These are phyloP conservation scores for Candida dubliniensis DNA, from an alignment of 1,139 yeast species.

Conservation along the genomic window DNA sequence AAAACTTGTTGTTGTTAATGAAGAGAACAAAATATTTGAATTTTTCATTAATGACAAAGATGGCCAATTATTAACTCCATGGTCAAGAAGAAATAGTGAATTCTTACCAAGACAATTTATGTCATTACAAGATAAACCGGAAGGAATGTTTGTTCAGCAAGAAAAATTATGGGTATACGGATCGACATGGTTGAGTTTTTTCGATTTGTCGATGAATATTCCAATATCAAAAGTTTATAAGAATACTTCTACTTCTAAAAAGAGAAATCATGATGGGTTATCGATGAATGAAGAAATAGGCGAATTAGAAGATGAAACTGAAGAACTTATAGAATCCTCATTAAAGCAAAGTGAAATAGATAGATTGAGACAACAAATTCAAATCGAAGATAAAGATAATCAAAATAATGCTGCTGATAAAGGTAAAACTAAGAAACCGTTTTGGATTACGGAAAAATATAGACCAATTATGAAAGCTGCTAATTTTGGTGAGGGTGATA, in stretches of 20 bases:
- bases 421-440: slow-evolving; percentile 43
- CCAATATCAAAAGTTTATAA: slow-evolving; percentile 41
- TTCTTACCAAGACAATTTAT: slow-evolving; percentile 67
- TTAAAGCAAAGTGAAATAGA: slow-evolving; percentile 34
- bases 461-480: slow-evolving; percentile 70
- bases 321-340: slow-evolving; percentile 31
- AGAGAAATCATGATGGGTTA: slow-evolving; percentile 66
- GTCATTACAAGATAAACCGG: slow-evolving; percentile 64
- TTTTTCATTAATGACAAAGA: slow-evolving; percentile 41
- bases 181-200: slow-evolving; percentile 75
- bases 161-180: slow-evolving; percentile 79
- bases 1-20: slow-evolving; percentile 64
- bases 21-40: slow-evolving; percentile 75
- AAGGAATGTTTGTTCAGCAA: slow-evolving; percentile 60
- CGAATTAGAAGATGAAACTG: slow-evolving; percentile 23
- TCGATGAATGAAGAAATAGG: slow-evolving; percentile 37
- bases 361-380: slow-evolving; percentile 28
- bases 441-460: slow-evolving; percentile 78
- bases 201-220: slow-evolving; percentile 65
- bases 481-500: slow-evolving; percentile 54
- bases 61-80: slow-evolving; percentile 53
- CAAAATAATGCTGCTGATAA: slow-evolving; percentile 32
- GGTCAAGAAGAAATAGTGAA: slow-evolving; percentile 82
- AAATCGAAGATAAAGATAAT: slow-evolving; percentile 15
- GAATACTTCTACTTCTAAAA: slow-evolving; percentile 34